Percentiles rank a stretch among this genome's conserved stretches.
phyloP scores from a whole-genome alignment of 2,329 filamentous ascomycete genomes.

The Colletotrichum spinosum region DNA sequence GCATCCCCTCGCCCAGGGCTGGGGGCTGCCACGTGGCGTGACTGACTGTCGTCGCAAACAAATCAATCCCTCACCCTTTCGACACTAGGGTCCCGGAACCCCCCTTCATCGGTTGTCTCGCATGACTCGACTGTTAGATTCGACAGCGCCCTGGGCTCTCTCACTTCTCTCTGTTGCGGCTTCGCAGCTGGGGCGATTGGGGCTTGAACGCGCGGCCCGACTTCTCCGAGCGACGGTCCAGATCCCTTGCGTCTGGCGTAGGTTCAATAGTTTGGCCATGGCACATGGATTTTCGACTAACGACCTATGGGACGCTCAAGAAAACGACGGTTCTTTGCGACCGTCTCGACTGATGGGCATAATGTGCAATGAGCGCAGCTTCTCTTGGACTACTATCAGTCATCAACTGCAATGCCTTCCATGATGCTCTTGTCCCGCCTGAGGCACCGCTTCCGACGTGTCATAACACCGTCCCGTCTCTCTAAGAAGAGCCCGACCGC shows the following conservation, averaged over 20 bases:
- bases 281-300: too few species aligned
- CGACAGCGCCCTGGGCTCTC: background rate
- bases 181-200: conserved; percentile 8
- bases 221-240: too few species aligned
- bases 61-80: background rate
- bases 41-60: conserved; percentile 4
- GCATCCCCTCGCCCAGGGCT: background rate
- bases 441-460: background rate
- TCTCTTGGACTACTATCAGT: too few species aligned
- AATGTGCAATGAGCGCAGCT: background rate
- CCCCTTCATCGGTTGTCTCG: background rate
- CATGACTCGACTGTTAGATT: conserved; percentile 16
- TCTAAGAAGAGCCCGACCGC: conserved; percentile 25
- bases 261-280: too few species aligned
- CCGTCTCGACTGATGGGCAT: conserved; percentile 12
- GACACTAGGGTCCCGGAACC: background rate
- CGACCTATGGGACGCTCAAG: too few species aligned
- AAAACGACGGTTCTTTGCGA: background rate
- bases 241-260: too few species aligned
- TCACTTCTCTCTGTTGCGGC: background rate
- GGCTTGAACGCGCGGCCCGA: background rate
- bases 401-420: background rate
- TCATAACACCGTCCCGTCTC: conserved; percentile 7
- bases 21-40: conserved; percentile 25
- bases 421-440: background rate